phyloP scores from a whole-genome alignment of 2,329 filamentous ascomycete genomes.

The Ophiocordyceps camponoti-saundersi region DNA sequence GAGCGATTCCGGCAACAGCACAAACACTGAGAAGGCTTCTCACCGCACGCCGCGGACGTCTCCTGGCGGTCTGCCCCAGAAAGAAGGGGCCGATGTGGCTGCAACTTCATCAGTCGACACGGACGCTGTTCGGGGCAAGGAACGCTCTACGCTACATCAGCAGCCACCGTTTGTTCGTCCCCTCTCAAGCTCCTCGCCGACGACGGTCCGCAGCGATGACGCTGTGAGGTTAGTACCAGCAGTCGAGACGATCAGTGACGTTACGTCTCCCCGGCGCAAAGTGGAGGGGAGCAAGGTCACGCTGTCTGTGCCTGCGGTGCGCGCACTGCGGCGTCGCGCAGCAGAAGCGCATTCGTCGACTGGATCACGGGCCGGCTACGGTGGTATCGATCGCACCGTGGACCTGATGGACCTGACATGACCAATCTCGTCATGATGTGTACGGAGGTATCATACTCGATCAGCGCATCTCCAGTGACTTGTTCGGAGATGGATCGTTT shows the following conservation, averaged over 20 bases:
- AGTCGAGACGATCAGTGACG: not conserved
- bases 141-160: not conserved
- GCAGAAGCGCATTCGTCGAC: no score
- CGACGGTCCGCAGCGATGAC: not conserved
- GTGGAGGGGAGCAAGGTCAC: not conserved
- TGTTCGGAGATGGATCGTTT: not conserved
- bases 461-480: not conserved
- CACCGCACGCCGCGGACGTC: not conserved
- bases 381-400: constrained; percentile 13
- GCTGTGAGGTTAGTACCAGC: not conserved
- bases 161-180: not conserved
- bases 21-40: not conserved
- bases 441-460: not conserved
- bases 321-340: not conserved
- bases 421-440: not conserved
- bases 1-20: not conserved
- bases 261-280: not conserved
- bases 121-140: not conserved
- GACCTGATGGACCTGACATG: constrained; percentile 6
- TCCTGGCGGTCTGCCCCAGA: not conserved
- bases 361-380: constrained; percentile 7
- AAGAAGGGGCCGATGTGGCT: not conserved
- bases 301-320: not conserved
- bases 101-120: not conserved
- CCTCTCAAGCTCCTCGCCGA: constrained; percentile 2